Evolutionary conservation across 169 alveolate species (phyloP).

Genomic region (Eimeria acervulina): DNA sequence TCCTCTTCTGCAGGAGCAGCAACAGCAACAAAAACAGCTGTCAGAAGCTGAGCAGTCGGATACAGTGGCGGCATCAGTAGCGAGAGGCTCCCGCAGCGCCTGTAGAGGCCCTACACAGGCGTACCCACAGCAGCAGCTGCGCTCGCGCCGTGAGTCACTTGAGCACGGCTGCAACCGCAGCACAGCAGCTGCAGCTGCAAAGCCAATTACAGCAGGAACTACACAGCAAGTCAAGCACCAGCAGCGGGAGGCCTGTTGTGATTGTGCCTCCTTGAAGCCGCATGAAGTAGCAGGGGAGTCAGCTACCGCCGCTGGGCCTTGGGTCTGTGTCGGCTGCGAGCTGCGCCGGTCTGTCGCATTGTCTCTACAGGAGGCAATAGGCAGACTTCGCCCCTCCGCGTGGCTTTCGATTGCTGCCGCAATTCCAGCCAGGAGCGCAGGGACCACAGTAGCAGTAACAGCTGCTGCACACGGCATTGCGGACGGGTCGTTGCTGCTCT

Average conservation of each 20-base stretch:
- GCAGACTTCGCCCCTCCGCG: constrained; percentile 63
- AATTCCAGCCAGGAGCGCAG: not conserved
- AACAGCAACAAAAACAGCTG: constrained; percentile 28
- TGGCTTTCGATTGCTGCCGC: constrained; percentile 59
- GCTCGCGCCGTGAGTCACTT: constrained; percentile 5
- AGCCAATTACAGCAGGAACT: not conserved
- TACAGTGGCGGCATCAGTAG: not conserved
- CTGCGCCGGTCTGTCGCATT: constrained; percentile 53
- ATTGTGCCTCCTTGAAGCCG: constrained; percentile 6
- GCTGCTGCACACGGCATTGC: constrained; percentile 39
- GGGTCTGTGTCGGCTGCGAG: constrained; percentile 77
- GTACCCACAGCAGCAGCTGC: not conserved
- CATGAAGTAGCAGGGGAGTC: constrained; percentile 4
- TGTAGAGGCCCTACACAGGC: not conserved
- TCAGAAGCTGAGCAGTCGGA: not conserved
- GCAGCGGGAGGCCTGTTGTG: constrained; percentile 8
- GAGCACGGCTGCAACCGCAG: not conserved
- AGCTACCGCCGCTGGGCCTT: constrained; percentile 28
- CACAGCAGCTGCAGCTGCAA: constrained; percentile 9
- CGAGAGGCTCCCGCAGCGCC: not conserved
- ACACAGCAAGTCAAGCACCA: not conserved
- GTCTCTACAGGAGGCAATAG: constrained; percentile 65
- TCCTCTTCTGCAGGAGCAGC: constrained; percentile 29
- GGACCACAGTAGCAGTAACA: constrained; percentile 42
- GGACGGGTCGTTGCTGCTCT: constrained; percentile 65